These are phyloP conservation scores for Fragosphaeria purpurea DNA, from an alignment of 2,329 filamentous ascomycete genomes.

Conservation along the genomic window DNA sequence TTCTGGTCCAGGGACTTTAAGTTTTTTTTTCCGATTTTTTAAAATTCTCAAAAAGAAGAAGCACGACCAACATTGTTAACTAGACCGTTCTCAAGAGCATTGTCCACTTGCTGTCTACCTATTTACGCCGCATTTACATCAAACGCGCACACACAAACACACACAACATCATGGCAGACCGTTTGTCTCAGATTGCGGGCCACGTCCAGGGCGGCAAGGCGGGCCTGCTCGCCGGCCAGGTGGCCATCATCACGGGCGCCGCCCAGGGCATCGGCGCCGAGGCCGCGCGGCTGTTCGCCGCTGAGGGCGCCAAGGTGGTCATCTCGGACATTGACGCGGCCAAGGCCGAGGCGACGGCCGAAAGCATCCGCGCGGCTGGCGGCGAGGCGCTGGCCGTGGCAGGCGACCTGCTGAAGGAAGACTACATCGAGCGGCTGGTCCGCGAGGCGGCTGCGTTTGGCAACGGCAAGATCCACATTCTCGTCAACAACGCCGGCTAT, in stretches of 20 bases:
- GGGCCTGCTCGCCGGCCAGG: conserved; percentile 68
- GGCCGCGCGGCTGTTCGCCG: conserved; percentile 70
- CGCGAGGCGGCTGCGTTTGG: conserved; percentile 70
- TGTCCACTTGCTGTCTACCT: too few relatives aligned
- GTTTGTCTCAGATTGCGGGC: conserved; percentile 60
- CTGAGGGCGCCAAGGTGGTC: conserved; percentile 77
- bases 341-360: conserved; percentile 59
- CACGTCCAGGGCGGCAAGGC: conserved; percentile 70
- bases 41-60: too few relatives aligned
- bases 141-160: background rate
- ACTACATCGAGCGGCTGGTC: conserved; percentile 64
- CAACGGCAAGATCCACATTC: conserved; percentile 77
- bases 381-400: conserved; percentile 62
- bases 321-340: conserved; percentile 73
- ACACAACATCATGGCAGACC: conserved; percentile 36
- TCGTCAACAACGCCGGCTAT: conserved; percentile 86
- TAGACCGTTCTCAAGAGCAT: too few relatives aligned
- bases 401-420: conserved; percentile 64
- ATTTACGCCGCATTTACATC: too few relatives aligned
- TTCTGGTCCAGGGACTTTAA: too few relatives aligned
- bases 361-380: conserved; percentile 56
- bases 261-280: conserved; percentile 87
- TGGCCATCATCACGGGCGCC: conserved; percentile 78
- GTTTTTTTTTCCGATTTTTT: too few relatives aligned
- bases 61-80: too few relatives aligned